Evolutionary conservation across 1,139 yeast genomes (phyloP), one percentile per base, ranked within the genome.

Genomic region (Protomyces gravidus): DNA sequence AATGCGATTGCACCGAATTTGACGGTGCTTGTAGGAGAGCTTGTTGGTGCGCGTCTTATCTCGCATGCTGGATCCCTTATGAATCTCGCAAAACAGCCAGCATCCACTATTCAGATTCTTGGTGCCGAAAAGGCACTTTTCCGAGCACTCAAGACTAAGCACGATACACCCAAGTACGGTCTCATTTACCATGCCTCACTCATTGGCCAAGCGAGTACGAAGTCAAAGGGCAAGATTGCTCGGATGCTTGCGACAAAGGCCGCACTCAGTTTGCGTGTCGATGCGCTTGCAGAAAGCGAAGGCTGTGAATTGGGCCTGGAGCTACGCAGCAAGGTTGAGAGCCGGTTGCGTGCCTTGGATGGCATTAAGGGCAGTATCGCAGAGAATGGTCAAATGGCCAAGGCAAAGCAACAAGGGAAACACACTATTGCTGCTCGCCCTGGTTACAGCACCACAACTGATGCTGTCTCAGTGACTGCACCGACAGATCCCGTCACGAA

Each of bases 111-210:
- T 62, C 98, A 92, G 80, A 92, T 92, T 68, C 81, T 92, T 70
- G 98, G 98, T 76, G 98, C 98, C 68, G 98, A 92, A 78, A 92
- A 92, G 83, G 98, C 98, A 55, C 80, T 92, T 67, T 92, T 92
- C 82, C 86, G 98, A 79, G 98, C 98, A 67, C 82, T 92, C 73
- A 92, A 92, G 80, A 92, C 98, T 67, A 92, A 92, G 78, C 96
- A 95, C 73, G 90, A 92, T 78, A 92, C 98, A 65, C 98, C 98
- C 70, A 92, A 92, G 76, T 92, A 92, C 74, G 98, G 98, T 73
- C 81, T 92, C 73, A 88, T 92, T 71, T 92, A 92, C 79, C 97
- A 92, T 78, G 89, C 97, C 61, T 86, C 96, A 39, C 88, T 92
- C 73, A 90, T 92, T 69, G 97, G 97, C 67, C 89, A 86, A 78